These are phyloP conservation scores for Uronychia setigera DNA, from an alignment of 73 alveolate genomes.

Conservation along the genomic window DNA sequence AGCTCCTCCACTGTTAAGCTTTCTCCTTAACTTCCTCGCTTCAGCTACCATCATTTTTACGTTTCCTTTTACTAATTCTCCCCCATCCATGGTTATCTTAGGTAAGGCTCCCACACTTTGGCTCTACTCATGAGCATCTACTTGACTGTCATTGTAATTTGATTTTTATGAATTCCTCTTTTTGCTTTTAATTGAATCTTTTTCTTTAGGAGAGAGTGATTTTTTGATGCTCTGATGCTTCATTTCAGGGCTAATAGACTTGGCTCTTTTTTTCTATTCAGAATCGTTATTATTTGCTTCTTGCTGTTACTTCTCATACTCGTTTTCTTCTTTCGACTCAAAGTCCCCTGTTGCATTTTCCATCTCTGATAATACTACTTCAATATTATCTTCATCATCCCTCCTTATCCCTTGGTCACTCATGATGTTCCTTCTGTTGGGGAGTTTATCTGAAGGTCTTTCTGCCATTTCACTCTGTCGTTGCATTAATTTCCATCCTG, in stretches of 20 bases:
- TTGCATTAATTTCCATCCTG: conserved; percentile 55
- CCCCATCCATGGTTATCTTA: background rate
- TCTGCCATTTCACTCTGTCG: too few species aligned
- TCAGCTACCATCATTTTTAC: background rate
- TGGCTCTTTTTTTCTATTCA: background rate
- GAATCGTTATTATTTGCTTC: too few species aligned
- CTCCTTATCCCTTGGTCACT: background rate
- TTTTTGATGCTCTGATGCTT: background rate
- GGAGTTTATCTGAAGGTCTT: too few species aligned
- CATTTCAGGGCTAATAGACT: background rate
- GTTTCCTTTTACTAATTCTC: background rate
- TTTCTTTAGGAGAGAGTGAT: background rate
- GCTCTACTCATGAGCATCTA: background rate
- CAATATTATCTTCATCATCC: background rate
- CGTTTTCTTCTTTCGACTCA: background rate
- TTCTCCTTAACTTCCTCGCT: background rate
- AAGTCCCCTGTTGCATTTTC: background rate
- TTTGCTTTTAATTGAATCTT: too few species aligned
- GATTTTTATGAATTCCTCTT: background rate
- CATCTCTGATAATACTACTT: background rate
- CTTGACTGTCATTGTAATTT: background rate
- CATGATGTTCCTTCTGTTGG: background rate
- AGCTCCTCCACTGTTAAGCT: background rate
- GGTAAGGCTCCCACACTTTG: background rate
- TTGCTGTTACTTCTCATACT: too few species aligned